A percentile compares a stretch with the other conserved stretches of the same genome.
These are phyloP conservation scores for Canna indica DNA, from an alignment of 176 grass and related monocot genomes.

Conservation along the genomic window DNA sequence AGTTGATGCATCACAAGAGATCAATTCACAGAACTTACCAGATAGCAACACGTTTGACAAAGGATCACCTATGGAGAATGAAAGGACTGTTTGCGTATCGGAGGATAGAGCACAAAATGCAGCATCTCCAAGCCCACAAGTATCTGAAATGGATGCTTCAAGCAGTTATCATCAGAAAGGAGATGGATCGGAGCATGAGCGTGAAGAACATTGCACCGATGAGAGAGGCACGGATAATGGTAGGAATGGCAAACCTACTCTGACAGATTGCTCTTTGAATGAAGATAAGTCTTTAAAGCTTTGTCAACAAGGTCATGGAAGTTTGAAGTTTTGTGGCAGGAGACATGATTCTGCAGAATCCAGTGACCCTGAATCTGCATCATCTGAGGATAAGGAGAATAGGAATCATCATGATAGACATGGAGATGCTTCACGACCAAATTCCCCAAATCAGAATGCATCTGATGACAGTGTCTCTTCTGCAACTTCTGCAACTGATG, in stretches of 20 bases:
- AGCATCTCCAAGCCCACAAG: not conserved
- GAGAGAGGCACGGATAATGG: not conserved
- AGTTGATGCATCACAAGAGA: conserved; percentile 17
- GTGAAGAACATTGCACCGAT: not conserved
- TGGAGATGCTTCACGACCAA: not conserved
- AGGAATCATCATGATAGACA: not conserved
- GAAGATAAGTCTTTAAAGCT: not conserved
- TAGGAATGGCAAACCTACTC: not conserved
- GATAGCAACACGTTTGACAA: conserved; percentile 18
- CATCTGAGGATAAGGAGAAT: not conserved
- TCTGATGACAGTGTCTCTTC: not conserved
- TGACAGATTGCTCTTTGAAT: not conserved
- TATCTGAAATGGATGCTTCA: not conserved
- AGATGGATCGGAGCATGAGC: not conserved
- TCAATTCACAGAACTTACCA: conserved; percentile 15
- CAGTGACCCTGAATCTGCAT: not conserved
- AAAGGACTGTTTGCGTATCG: not conserved
- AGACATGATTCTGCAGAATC: not conserved
- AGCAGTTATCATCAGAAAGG: not conserved
- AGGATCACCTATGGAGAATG: conserved; percentile 17
- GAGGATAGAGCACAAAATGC: not conserved
- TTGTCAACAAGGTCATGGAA: not conserved
- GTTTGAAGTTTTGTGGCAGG: not conserved
- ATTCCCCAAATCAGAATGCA: not conserved
- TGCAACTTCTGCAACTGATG: not conserved